phyloP scores from a whole-genome alignment of 306 rosid genomes.

The Parietaria judaica region DNA sequence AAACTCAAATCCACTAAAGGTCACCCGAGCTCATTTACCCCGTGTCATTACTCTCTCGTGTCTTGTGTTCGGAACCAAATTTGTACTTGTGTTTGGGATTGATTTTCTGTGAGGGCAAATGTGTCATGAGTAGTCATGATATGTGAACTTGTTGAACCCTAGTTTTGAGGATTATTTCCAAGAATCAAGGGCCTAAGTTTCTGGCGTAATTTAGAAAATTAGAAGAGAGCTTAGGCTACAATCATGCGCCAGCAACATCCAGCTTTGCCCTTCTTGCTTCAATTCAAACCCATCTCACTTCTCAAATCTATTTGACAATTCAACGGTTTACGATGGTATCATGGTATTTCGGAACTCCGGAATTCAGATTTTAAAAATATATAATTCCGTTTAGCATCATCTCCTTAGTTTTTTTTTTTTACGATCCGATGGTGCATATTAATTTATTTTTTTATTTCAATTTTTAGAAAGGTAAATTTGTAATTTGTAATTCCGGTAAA shows the following conservation, averaged over 20 bases:
- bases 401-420: not conserved
- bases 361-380: too few relatives aligned
- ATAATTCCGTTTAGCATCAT: not conserved
- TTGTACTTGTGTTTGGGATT: too few relatives aligned
- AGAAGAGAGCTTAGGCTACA: constrained; percentile 21
- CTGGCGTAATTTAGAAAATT: constrained; percentile 25
- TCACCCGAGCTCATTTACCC: too few relatives aligned
- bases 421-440: not conserved
- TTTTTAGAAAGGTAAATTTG: too few relatives aligned
- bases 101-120: too few relatives aligned
- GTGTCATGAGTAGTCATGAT: too few relatives aligned
- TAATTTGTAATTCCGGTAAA: not conserved
- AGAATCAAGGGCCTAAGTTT: constrained; percentile 42
- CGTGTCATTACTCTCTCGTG: too few relatives aligned
- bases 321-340: not conserved
- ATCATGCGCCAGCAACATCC: constrained; percentile 43
- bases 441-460: too few relatives aligned
- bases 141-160: constrained; percentile 29
- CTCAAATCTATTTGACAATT: constrained; percentile 1
- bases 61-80: too few relatives aligned
- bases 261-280: constrained; percentile 27
- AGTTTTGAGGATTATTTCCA: constrained; percentile 39
- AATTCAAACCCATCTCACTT: not conserved
- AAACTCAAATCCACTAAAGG: too few relatives aligned
- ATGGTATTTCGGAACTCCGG: not conserved